Conservation (phyloP, 1,284 basidiomycete species). For the Ceratobasidium sp. region DNA sequence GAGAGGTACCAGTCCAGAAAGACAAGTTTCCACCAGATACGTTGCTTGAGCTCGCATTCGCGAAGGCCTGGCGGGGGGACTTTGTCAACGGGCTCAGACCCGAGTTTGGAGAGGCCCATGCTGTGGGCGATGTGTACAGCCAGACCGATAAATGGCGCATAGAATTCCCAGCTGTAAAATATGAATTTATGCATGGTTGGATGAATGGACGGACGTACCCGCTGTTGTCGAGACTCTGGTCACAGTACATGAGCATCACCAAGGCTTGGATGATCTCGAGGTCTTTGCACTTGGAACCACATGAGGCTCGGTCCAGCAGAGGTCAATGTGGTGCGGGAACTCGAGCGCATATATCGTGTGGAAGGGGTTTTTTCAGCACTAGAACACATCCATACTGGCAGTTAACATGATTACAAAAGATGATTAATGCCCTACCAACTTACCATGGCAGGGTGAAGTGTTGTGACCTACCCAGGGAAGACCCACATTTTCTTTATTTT, state of each 20-base stretch:
- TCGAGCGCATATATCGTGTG: too few species aligned
- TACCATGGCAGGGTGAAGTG: slow-evolving; percentile 12
- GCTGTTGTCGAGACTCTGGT: slow-evolving; percentile 35
- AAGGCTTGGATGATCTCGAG: slow-evolving; percentile 48
- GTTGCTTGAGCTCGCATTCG: slow-evolving; percentile 45
- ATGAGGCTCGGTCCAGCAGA: background rate
- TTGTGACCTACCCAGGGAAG: too few species aligned
- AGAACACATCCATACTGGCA: background rate
- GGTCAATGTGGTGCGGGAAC: too few species aligned
- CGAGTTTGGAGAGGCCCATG: slow-evolving; percentile 46
- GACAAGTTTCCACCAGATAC: slow-evolving; percentile 49
- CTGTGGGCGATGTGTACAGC: slow-evolving; percentile 46
- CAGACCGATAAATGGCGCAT: slow-evolving; percentile 45
- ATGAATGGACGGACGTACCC: slow-evolving; percentile 24
- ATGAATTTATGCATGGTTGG: background rate
- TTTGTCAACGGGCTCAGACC: slow-evolving; percentile 28
- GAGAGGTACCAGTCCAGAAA: slow-evolving; percentile 50
- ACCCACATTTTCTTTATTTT: too few species aligned
- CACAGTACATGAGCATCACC: slow-evolving; percentile 40
- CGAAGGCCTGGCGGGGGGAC: slow-evolving; percentile 41
- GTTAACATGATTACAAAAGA: background rate
- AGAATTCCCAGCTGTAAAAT: slow-evolving; percentile 41
- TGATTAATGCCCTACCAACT: slow-evolving; percentile 3
- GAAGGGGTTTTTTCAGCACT: too few species aligned
- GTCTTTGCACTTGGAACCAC: slow-evolving; percentile 12